Evolutionary conservation across 2,329 filamentous ascomycete species (phyloP).

Genomic region (Aspergillus aculeatus): DNA sequence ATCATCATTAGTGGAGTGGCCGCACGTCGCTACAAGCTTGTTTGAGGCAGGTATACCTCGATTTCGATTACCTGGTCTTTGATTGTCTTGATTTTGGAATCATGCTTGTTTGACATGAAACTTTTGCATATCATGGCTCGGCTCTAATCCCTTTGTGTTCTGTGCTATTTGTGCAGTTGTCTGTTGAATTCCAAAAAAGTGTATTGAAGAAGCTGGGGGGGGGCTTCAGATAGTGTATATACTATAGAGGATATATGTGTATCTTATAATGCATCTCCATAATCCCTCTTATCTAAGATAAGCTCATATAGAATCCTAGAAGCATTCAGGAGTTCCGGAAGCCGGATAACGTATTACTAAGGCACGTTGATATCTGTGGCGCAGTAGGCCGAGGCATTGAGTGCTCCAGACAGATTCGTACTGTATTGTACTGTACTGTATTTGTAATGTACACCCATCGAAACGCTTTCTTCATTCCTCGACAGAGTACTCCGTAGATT

Average conservation of each 20-base stretch:
- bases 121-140: neutral
- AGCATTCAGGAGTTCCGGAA: too few relatives aligned
- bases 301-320: too few relatives aligned
- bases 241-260: neutral
- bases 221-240: neutral
- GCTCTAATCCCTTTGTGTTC: neutral
- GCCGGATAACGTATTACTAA: neutral
- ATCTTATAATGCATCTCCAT: too few relatives aligned
- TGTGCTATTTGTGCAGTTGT: neutral
- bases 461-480: neutral
- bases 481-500: too few relatives aligned
- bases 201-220: neutral
- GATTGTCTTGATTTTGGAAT: neutral
- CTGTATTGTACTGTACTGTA: neutral
- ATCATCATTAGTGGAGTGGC: slow-evolving; percentile 39
- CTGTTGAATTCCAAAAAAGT: neutral
- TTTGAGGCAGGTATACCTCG: slow-evolving; percentile 27
- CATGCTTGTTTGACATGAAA: neutral
- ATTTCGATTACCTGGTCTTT: neutral
- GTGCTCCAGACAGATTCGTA: neutral
- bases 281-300: too few relatives aligned
- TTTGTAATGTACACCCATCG: too few relatives aligned
- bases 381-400: neutral
- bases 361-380: neutral
- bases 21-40: slow-evolving; percentile 44